Conservation (phyloP, 2,329 filamentous ascomycete genomes). For the Sarocladium kiliense region DNA sequence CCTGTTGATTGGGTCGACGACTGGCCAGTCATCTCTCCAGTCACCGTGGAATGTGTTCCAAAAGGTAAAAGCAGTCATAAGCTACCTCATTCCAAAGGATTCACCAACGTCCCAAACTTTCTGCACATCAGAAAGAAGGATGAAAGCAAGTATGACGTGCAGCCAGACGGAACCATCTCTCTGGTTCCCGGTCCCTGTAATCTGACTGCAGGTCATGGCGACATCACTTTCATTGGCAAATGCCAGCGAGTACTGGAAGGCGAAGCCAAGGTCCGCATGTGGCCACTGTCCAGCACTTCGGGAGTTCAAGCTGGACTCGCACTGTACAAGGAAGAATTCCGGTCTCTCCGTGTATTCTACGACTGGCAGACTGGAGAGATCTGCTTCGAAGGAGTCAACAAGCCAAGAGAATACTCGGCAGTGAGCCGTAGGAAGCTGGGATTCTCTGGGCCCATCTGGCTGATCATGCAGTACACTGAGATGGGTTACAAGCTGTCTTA, state of each 20-base stretch:
- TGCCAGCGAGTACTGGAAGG: constrained; percentile 9
- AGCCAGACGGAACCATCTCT: not conserved
- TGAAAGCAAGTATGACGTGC: constrained; percentile 6
- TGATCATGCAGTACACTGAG: constrained; percentile 7
- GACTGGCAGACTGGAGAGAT: not conserved
- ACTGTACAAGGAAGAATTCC: constrained; percentile 11
- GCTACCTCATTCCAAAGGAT: not conserved
- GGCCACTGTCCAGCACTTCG: not conserved
- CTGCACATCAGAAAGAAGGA: constrained; percentile 9
- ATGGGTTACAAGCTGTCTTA: constrained; percentile 1
- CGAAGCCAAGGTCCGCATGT: not conserved
- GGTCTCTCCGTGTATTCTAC: not conserved
- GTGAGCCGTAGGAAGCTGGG: not conserved
- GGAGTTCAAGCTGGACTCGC: constrained; percentile 7
- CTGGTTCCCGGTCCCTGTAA: constrained; percentile 4
- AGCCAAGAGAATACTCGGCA: not conserved
- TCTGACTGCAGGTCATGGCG: constrained; percentile 1
- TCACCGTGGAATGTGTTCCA: not conserved
- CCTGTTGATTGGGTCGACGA: constrained; percentile 11
- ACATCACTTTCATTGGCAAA: constrained; percentile 8
- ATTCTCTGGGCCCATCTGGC: not conserved
- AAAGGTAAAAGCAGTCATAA: not conserved
- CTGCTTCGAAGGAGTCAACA: not conserved
- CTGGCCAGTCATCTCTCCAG: constrained; percentile 8
- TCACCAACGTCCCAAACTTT: constrained; percentile 4